Evolutionary conservation across 2,329 filamentous ascomycete species (phyloP).

Genomic region (Metarhizium humberi): DNA sequence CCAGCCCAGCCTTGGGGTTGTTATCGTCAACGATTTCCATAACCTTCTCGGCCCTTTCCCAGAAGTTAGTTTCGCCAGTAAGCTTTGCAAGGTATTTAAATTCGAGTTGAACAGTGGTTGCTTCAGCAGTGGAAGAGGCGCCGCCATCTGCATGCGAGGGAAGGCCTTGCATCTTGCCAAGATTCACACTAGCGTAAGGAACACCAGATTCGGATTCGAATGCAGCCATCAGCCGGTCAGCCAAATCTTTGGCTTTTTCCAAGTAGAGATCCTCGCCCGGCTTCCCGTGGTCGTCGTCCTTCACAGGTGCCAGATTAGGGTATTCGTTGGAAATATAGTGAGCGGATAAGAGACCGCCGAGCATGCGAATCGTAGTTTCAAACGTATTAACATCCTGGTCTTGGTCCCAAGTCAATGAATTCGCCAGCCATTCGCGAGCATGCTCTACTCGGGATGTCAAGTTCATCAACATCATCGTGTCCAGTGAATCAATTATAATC

Average conservation of each 20-base stretch:
- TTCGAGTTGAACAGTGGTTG: slow-evolving; percentile 85
- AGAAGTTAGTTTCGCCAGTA: slow-evolving; percentile 86
- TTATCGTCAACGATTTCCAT: slow-evolving; percentile 88
- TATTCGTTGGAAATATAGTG: slow-evolving; percentile 87
- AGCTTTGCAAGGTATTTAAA: slow-evolving; percentile 95
- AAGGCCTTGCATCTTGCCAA: slow-evolving; percentile 67
- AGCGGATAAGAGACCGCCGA: slow-evolving; percentile 84
- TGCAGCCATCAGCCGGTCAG: slow-evolving; percentile 75
- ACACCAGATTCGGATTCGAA: slow-evolving; percentile 83
- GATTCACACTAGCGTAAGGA: slow-evolving; percentile 82
- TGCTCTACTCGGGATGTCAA: slow-evolving; percentile 75
- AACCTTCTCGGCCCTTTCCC: slow-evolving; percentile 83
- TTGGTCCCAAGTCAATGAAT: slow-evolving; percentile 75
- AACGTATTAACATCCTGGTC: slow-evolving; percentile 96
- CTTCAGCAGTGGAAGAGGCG: slow-evolving; percentile 88
- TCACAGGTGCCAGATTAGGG: slow-evolving; percentile 66
- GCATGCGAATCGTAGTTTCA: slow-evolving; percentile 95
- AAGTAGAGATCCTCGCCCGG: slow-evolving; percentile 86
- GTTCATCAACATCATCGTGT: slow-evolving; percentile 98
- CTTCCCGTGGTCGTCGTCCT: slow-evolving; percentile 60
- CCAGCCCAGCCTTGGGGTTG: slow-evolving; percentile 66
- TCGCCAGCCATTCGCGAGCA: slow-evolving; percentile 81
- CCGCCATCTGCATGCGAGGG: slow-evolving; percentile 76
- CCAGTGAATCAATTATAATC: slow-evolving; percentile 94
- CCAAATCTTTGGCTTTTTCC: slow-evolving; percentile 90